A percentile compares a stretch with the other conserved stretches of the same genome.
These are phyloP conservation scores for Parascedosporium putredinis DNA, from an alignment of 2,329 filamentous ascomycete species.

Conservation along the genomic window DNA sequence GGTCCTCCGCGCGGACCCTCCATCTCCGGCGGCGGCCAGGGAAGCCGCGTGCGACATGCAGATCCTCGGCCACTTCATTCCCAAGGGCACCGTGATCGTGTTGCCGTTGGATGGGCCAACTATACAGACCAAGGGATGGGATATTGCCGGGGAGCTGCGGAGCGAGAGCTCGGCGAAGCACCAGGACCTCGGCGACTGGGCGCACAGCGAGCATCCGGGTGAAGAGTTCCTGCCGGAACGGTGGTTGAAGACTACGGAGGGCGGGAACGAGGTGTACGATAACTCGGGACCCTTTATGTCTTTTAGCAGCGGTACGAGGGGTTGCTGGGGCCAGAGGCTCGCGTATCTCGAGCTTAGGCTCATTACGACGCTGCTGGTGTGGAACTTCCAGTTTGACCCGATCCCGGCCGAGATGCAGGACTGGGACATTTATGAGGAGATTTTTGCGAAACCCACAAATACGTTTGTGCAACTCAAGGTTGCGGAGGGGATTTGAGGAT, in stretches of 20 bases:
- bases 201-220: too few species aligned
- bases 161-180: neutral
- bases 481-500: too few species aligned
- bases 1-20: constrained; percentile 16
- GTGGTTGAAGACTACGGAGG: constrained; percentile 5
- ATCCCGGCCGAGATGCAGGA: neutral
- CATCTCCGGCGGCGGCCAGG: constrained; percentile 11
- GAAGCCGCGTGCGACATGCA: constrained; percentile 14
- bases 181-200: constrained; percentile 10
- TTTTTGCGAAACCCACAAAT: neutral
- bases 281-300: constrained; percentile 24
- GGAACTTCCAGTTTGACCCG: constrained; percentile 14
- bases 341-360: constrained; percentile 20
- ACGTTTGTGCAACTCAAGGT: too few species aligned
- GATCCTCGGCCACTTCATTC: constrained; percentile 18
- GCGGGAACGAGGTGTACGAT: constrained; percentile 18
- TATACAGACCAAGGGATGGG: constrained; percentile 4
- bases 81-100: constrained; percentile 17
- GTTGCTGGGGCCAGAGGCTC: constrained; percentile 26
- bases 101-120: constrained; percentile 10
- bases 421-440: neutral
- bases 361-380: constrained; percentile 17
- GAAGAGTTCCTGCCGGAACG: constrained; percentile 10
- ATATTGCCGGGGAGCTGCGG: constrained; percentile 10
- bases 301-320: constrained; percentile 25